Evolutionary conservation across 2,329 filamentous ascomycete genomes (phyloP), one percentile per base, ranked within the genome.

Genomic region (Rhytidhysteron rufulum): DNA sequence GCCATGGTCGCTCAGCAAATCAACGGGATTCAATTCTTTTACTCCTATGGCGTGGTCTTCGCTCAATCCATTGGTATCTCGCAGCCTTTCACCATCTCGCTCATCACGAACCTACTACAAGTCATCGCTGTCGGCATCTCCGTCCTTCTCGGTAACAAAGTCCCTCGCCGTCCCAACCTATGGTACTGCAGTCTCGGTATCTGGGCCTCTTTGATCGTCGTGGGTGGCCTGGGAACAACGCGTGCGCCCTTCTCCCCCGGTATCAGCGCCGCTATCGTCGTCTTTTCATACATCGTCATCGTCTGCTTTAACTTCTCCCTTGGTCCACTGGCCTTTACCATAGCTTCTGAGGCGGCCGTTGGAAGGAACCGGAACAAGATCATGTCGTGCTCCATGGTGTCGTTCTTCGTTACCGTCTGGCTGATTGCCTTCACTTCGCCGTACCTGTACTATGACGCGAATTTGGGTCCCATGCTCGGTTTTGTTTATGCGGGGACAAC

Each of bases 341-440:
- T 72, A 29, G 54, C 55, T 2, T 67, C 63, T 3, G 72, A 75
- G 45, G 70, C 72, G 65, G 67, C 72, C 0, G 69, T 73, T 18
- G 72, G 72, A 4, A 65, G 63, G 11, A 75, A 75, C 53, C 58
- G 68, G 35, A 72, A 71, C 51, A 72, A 72, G 50, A 72, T 71
- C 46, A 66, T 75, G 0, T 68, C 58, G 3, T 63, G 55, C 4
- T 74, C 74, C 56, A 74, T 60, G 60, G 52, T 46, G 8, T n/a
- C 13, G 5, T 30, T 16, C 8, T 30, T 4, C 27, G 4, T 27
- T 69, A 69, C 65, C 0, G 62, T 69, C 27, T 71, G 67, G 68
- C 51, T 56, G 18, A 66, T 58, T 10, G 63, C 65, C 22, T 70
- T 70, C 39, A 68, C 62, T 2, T 48, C 58, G 2, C 67, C 67